Percentiles rank a stretch among this genome's conserved stretches.
phyloP scores from a whole-genome alignment of 768 basidiomycete species.

The Phylloporus rhodoxanthus region DNA sequence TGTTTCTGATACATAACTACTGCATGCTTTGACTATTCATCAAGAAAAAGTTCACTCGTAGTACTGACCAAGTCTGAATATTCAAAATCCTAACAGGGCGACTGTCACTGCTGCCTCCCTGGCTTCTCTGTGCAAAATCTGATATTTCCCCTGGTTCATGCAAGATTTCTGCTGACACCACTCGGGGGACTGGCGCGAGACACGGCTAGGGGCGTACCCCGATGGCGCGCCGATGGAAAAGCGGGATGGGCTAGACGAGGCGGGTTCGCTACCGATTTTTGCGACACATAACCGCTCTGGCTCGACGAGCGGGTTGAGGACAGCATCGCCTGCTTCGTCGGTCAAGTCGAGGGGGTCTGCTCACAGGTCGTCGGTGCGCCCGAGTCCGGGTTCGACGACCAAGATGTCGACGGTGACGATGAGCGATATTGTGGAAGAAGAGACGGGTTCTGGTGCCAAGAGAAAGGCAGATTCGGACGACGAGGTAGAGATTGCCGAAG shows the following conservation, averaged over 20 bases:
- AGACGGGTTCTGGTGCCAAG: conserved; percentile 33
- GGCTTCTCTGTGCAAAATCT: background rate
- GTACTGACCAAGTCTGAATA: background rate
- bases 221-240: conserved; percentile 6
- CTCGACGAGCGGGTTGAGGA: conserved; percentile 29
- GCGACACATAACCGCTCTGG: conserved; percentile 11
- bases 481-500: conserved; percentile 50
- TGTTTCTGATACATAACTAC: background rate
- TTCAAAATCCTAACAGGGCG: too few species aligned
- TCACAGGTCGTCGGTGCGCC: conserved; percentile 31
- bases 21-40: background rate
- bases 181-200: conserved; percentile 67
- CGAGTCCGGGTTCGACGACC: conserved; percentile 44
- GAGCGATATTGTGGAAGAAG: conserved; percentile 42
- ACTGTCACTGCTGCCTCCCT: background rate
- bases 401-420: conserved; percentile 40
- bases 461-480: conserved; percentile 53
- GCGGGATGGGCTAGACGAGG: conserved; percentile 28
- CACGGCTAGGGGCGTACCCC: conserved; percentile 36
- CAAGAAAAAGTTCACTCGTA: background rate
- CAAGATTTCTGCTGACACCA: background rate
- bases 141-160: background rate
- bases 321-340: conserved; percentile 46
- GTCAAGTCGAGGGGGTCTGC: conserved; percentile 35
- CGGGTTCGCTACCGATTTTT: conserved; percentile 24